These are phyloP conservation scores for Trichosanthes truncata DNA, from an alignment of 306 rosid species.

Conservation along the genomic window DNA sequence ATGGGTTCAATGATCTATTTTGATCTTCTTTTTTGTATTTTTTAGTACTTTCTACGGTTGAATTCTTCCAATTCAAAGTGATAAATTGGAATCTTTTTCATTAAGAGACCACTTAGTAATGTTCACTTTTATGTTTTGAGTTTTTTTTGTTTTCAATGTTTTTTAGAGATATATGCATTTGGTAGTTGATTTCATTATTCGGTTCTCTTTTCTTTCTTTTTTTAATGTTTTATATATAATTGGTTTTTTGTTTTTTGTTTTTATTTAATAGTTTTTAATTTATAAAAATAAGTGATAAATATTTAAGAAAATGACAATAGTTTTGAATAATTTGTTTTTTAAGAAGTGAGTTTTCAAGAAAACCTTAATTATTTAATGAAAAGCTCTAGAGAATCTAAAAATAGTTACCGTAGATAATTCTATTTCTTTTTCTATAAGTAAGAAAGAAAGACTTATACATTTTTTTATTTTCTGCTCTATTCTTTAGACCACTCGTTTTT, in stretches of 20 bases:
- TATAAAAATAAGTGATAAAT: neutral
- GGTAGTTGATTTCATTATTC: neutral
- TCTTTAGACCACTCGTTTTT: neutral
- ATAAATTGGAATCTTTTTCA: neutral
- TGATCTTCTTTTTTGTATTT: neutral
- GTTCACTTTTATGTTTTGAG: neutral
- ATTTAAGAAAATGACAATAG: neutral
- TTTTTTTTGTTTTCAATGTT: neutral
- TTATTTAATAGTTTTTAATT: neutral
- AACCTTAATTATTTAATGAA: neutral
- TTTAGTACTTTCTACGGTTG: neutral
- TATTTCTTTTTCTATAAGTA: neutral
- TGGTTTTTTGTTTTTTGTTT: neutral
- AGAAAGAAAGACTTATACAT: neutral
- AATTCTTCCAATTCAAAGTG: neutral
- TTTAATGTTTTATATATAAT: too few relatives aligned
- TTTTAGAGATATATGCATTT: neutral
- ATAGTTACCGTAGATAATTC: neutral
- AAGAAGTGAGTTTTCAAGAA: neutral
- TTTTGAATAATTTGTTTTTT: neutral
- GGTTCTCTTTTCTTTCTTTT: too few relatives aligned
- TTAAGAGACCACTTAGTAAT: too few relatives aligned
- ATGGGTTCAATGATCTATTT: neutral
- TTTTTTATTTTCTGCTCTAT: neutral
- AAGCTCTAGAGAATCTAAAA: neutral